Percentiles rank a stretch among this genome's conserved stretches.
Conservation (phyloP, 257 asterid species). For the Solanum commersonii region DNA sequence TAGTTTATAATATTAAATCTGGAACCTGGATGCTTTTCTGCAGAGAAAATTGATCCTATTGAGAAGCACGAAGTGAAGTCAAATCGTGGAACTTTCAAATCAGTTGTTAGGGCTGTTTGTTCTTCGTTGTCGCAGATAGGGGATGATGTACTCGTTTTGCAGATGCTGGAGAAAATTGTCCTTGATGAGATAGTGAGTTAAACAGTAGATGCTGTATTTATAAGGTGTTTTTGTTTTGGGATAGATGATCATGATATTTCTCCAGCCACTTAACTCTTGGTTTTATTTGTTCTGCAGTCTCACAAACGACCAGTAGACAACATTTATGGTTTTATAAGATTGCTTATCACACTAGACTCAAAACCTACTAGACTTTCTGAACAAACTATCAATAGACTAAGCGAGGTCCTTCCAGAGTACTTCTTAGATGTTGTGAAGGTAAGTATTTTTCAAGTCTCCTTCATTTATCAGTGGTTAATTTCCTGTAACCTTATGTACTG, state of each 20-base stretch:
- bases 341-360: constrained; percentile 53
- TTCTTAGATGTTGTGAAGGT: constrained; percentile 43
- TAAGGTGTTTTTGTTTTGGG: neutral
- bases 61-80: constrained; percentile 30
- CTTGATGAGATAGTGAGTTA: constrained; percentile 62
- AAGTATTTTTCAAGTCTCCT: constrained; percentile 12
- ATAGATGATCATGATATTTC: neutral
- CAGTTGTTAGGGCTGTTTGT: constrained; percentile 37
- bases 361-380: constrained; percentile 55
- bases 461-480: neutral
- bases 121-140: constrained; percentile 62
- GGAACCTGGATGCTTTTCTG: constrained; percentile 5
- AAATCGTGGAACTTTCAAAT: constrained; percentile 38
- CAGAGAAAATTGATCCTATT: constrained; percentile 36
- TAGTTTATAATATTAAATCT: neutral
- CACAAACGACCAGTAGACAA: constrained; percentile 50
- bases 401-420: constrained; percentile 53
- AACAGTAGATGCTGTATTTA: neutral
- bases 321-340: constrained; percentile 61
- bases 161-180: constrained; percentile 64
- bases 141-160: constrained; percentile 49
- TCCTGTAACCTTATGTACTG: neutral
- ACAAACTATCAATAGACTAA: constrained; percentile 39
- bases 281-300: constrained; percentile 31
- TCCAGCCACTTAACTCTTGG: neutral